Conservation (phyloP, 2,329 filamentous ascomycete genomes). For the Talaromyces verruculosus region DNA sequence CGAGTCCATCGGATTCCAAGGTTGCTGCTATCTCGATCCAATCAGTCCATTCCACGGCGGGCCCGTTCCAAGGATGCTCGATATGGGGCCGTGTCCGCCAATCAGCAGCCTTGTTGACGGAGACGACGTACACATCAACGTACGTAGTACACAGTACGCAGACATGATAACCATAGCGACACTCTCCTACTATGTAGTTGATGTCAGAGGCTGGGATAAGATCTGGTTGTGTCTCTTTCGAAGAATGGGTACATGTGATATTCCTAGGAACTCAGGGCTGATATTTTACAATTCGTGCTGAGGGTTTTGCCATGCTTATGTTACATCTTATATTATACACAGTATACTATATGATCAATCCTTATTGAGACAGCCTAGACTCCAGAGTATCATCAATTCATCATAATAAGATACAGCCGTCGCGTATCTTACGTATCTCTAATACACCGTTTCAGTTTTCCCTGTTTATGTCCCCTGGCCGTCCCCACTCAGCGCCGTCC, state of each 20-base stretch:
- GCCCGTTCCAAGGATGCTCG: neutral
- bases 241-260: neutral
- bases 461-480: slow-evolving; percentile 14
- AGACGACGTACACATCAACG: neutral
- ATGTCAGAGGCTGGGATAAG: neutral
- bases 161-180: neutral
- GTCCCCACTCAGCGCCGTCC: neutral
- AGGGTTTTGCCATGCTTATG: neutral
- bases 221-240: neutral
- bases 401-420: neutral
- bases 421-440: neutral
- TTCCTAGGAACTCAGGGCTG: neutral
- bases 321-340: neutral
- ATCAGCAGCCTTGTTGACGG: neutral
- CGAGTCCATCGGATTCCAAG: neutral
- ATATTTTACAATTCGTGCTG: neutral
- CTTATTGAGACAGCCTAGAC: neutral
- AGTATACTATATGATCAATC: neutral
- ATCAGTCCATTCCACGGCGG: neutral
- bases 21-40: slow-evolving; percentile 2
- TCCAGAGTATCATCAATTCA: neutral
- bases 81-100: neutral
- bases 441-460: neutral
- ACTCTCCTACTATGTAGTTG: neutral
- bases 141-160: neutral